Base-by-base conservation (phyloP, 192 early-diverging fungal species). In the Oehlia diaphana region DNA sequence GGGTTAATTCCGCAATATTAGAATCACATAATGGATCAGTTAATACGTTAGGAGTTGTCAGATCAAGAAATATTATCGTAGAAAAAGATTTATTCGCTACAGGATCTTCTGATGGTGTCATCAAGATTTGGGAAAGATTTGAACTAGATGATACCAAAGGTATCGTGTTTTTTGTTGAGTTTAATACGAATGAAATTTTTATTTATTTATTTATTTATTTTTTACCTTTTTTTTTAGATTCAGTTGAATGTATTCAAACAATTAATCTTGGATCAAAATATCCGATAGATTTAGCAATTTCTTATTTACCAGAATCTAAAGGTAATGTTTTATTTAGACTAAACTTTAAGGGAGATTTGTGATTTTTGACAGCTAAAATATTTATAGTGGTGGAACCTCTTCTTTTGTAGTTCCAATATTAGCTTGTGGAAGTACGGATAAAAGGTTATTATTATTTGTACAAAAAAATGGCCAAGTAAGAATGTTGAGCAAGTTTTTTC, bases 341-440 rank as follows among this genome's bases (percentile, higher is more conserved):
- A 9, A 1, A 23, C 33, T 23, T 26, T n/a, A 37, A 68, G 31
- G 12, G 8, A 76, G 9, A 37, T 19, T 26, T 61, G 31, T 16
- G 28, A 28, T n/a, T 73, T 26, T 10, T 73, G 19, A 7, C 7
- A 8, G 6, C 39, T 42, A 42, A 39, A 73, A 50, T 63, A 39
- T 9, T 42, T 44, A 78, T 26, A 10, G 19, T 78, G n/a, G 26
- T 53, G 31, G 9, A 3, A 31, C 39, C 26, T 61, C 23, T 71
- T 67, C 31, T 21, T 81, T 28, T 69, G 47, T 23, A 81, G 86
- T 88, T 31, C 86, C 92, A 2, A 82, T 96, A 26, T 87, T 99
- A 72, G 92, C 94, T 23, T 87, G 88, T n/a, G 97, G 95, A 37
- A 91, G 92, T 73, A 97, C 96, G 1, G 95, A 98, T 81, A 89